Evolutionary conservation across 257 asterid species (phyloP).

Genomic region (Prunella vulgaris): DNA sequence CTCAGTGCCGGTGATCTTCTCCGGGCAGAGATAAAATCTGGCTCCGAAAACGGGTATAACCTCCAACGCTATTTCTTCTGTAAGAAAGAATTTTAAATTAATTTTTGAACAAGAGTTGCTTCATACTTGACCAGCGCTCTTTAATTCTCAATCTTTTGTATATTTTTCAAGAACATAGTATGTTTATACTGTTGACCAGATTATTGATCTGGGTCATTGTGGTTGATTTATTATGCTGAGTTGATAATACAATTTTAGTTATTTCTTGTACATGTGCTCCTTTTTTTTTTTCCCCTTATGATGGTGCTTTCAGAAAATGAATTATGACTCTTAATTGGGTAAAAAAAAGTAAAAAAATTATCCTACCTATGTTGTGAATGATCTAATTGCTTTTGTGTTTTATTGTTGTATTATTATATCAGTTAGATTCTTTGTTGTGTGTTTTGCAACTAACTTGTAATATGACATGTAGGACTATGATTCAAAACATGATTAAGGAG

Average conservation of each 20-base stretch:
- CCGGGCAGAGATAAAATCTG: slow-evolving; percentile 77
- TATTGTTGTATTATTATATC: neutral
- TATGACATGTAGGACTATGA: slow-evolving; percentile 61
- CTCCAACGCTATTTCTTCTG: neutral
- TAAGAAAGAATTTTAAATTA: neutral
- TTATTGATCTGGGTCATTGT: neutral
- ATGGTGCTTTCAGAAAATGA: too few relatives aligned
- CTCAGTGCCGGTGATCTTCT: slow-evolving; percentile 99
- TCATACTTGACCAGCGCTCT: slow-evolving; percentile 12
- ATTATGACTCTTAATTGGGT: too few relatives aligned
- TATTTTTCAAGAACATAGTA: neutral
- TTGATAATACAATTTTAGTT: neutral
- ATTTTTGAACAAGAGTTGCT: slow-evolving; percentile 13
- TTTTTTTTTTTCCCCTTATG: neutral
- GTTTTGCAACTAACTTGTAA: neutral
- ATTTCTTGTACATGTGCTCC: neutral
- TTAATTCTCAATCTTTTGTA: neutral
- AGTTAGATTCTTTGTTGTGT: neutral
- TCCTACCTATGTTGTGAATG: neutral
- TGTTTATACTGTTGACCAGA: neutral
- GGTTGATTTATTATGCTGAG: neutral
- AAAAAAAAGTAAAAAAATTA: too few relatives aligned
- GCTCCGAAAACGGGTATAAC: slow-evolving; percentile 52
- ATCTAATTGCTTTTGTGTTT: neutral
- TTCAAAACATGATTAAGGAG: slow-evolving; percentile 74